Base-by-base conservation (phyloP, 352 stramenopile genomes). In the Pythium guiyangense region DNA sequence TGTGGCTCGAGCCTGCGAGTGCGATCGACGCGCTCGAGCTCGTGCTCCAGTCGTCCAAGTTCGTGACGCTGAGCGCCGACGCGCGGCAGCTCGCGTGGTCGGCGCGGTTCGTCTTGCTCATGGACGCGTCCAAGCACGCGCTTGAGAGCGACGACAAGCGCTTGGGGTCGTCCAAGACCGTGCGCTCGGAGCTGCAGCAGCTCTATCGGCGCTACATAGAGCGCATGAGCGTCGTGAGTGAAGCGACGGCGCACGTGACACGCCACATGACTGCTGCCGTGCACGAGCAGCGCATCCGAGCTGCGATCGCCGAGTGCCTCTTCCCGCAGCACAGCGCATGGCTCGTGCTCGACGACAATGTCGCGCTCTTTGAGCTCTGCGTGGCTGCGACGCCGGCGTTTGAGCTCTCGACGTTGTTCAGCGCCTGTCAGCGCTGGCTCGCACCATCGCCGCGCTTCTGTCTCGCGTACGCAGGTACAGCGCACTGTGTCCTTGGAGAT, bases 301-400 rank as follows among this genome's bases (percentile, higher is more conserved):
- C 62, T 11, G 75, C 75, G 10, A 61, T 85, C 8, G 59, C 64
- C 18, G 62, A 67, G 69, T 81, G 75, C 27, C 27, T 85, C 10
- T 83, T 77, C 35, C 75, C 73, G 17, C 62, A 78, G 29, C 66
- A 71, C 59, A 59, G 40, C 20, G 42, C 64, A 10, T 62, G 74
- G 42, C 53, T 75, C 15, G 58, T 71, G 14, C 67, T 66, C 18
- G 56, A 68, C 43, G 60, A 54, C 6, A 68, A 67, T 46, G 6
- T 79, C n/a, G 60, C 71, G 17, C 22, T 83, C 25, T 83, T 85
- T 34, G 57, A 62, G 9, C 43, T 85, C 31, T 83, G 73, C 52
- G 62, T n/a, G 1, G 52, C 64, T 4, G 66, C 71, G 44, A 26
- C 78, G 15, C 37, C 64, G 42, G 45, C 29, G 4, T 55, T 65